Base-by-base conservation (phyloP, 1,139 yeast species). In the Lodderomyces parapsilosis region DNA sequence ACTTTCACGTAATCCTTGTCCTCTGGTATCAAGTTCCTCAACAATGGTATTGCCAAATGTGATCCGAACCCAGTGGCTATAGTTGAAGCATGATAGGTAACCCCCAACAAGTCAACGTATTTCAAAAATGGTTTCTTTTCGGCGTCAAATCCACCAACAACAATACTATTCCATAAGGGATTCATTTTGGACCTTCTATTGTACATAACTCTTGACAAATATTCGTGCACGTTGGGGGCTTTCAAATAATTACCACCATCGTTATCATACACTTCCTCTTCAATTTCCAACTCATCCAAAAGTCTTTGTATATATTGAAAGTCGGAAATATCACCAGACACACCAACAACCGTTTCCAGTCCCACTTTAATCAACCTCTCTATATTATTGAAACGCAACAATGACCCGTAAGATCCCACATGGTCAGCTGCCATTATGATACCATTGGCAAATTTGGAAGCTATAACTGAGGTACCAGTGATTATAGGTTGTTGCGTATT, bases 11-110 rank as follows among this genome's bases (percentile, higher is more conserved):
- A 82, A 54, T 90, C 96, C 31, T 78, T 82, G 53, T 91, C 97
- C 38, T 73, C 71, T 46, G 91, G 96, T 39, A 86, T 88, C 48
- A 85, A 75, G 60, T 86, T 82, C 69, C 99, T 84, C 62, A 94
- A 76, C 53, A 94, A 71, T 28, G 99, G 99, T 36, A 90, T 69
- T 3, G 99, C 99, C 64, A 94, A 74, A 64, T 94, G 93, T 10
- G 96, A 85, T 45, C 99, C 99, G 63, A 91, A 93, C 1, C 99
- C 99, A 2, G 99, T 91, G 40, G 98, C 96, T 49, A 94, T 71
- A 3, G 96, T 77, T 27, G 96, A 95, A 0, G 98, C 78, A 7
- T 88, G 78, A 64, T 87, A 94, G 0, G 96, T 80, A 17, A 91
- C 96, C 38, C 99, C 99, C 46, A 90, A 76, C 49, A 94, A 73